Evolutionary conservation across 257 asterid genomes (phyloP), one percentile per base, ranked within the genome.

Genomic region (Rehmannia glutinosa): DNA sequence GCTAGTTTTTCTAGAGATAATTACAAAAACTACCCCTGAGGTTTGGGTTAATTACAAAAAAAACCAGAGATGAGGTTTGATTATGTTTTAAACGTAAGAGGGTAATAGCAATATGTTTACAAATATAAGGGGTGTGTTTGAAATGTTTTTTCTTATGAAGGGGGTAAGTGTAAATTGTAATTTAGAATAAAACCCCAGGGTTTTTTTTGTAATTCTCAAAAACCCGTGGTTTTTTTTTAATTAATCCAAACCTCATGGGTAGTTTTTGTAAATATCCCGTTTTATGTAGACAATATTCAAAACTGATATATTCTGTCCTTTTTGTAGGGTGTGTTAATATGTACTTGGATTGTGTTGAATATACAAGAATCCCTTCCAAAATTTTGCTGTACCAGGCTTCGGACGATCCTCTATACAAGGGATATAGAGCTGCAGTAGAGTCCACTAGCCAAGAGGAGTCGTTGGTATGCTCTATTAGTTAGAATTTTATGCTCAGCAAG

Each of bases 381-480:
- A 90, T 92, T 67, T 84, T 92, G 65, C 47, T 83, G 56, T 92
- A 86, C 70, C 97, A 90, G 79, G 98, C 97, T 41, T 82, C 92
- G 27, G 97, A 92, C 71, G 98, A 92, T 83, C 95, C 86, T 24
- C 78, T 90, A 49, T 92, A 92, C 79, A 90, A 87, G 76, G 98
- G 97, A 71, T 87, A 86, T 47, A 64, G 98, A 77, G 82, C 96
- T 63, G 96, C 87, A 23, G 85, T 92, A 13, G 90, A 92, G 80
- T 83, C 98, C 41, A 87, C 96, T 32, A 90, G 92, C 87, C 90
- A 92, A 84, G 98, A 90, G 80, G 97, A 86, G 61, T 64, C 97
- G 54, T 84, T 92, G 91, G 98, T 87, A 77, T 50, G 54, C 70
- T 58, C 50, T 46, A 23, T 43, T 67, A 9, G 6, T 17, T 49